phyloP scores from a whole-genome alignment of 2,329 filamentous ascomycete genomes.

The Sclerotinia trifoliorum region DNA sequence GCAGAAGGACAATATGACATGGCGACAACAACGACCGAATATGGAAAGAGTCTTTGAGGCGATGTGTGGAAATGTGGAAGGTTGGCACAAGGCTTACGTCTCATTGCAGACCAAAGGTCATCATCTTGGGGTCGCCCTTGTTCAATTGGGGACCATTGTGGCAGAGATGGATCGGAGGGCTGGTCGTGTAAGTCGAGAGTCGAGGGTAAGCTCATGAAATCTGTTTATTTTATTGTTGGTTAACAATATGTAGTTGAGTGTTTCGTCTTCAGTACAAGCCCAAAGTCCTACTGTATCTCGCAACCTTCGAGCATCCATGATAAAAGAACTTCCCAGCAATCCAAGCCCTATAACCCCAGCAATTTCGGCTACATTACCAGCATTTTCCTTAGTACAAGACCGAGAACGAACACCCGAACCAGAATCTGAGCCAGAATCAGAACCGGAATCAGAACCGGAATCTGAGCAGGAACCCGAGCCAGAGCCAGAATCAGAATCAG shows the following conservation, averaged over 20 bases:
- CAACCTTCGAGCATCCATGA: slow-evolving; percentile 36
- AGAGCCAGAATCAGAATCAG: slow-evolving; percentile 18
- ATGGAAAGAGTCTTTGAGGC: slow-evolving; percentile 75
- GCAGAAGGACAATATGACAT: slow-evolving; percentile 61
- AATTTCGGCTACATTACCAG: slow-evolving; percentile 35
- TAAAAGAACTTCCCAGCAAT: slow-evolving; percentile 34
- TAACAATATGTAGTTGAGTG: slow-evolving; percentile 25
- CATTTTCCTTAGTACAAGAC: slow-evolving; percentile 36
- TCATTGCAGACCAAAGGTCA: slow-evolving; percentile 72
- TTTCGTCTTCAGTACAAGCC: slow-evolving; percentile 20
- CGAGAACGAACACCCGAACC: slow-evolving; percentile 35
- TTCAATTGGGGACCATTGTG: slow-evolving; percentile 72
- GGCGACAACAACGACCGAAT: slow-evolving; percentile 59
- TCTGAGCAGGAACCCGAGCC: neutral
- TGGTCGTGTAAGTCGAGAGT: slow-evolving; percentile 76
- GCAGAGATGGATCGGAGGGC: slow-evolving; percentile 84
- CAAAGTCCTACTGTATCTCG: slow-evolving; percentile 24
- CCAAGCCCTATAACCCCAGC: slow-evolving; percentile 38
- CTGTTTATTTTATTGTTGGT: slow-evolving; percentile 4
- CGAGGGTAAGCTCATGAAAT: slow-evolving; percentile 56
- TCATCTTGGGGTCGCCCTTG: slow-evolving; percentile 66
- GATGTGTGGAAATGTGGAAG: slow-evolving; percentile 90
- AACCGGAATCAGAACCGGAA: slow-evolving; percentile 22
- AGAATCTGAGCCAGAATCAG: slow-evolving; percentile 25
- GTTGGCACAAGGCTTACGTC: slow-evolving; percentile 80